Base-by-base conservation (phyloP, 129 eudicot genomes). In the Cynara cardunculus region DNA sequence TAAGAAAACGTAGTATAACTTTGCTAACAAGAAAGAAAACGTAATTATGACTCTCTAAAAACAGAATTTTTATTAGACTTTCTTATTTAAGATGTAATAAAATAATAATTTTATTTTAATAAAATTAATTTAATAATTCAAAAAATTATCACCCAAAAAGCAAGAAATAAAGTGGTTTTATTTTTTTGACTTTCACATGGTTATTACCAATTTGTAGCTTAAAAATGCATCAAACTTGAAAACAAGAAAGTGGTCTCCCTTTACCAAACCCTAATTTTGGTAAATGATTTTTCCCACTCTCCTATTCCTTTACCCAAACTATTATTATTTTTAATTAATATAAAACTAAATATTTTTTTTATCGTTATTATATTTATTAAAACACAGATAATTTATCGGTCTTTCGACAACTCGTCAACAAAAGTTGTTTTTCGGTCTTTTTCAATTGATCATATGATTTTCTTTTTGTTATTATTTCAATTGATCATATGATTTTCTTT, bases 201-300 rank as follows among this genome's bases (percentile, higher is more conserved):
- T 53, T 49, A 74, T 74, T 27, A 49, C 78, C 69, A 26, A 46
- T 74, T 49, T 74, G 78, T 74, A 74, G 69, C 78, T 74, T 74
- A 74, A 53, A 53, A 49, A 74, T 74, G 69, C 78, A 74, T 74
- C 69, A 74, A 74, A 74, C 78, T 74, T 24, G 69, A 74, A 74
- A 32, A 28, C 78, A 74, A 74, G 78, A 74, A 74, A 74, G 78
- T 74, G 78, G 69, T 74, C 78, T 74, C 78, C 18, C 68, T 53
- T 74, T 74, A 74, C 78, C 68, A 26, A 49, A 46, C 78, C 78
- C 78, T 49, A 49, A 49, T 49, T 74, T 74, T 27, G 39, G 78
- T 74, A 69, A 74, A 74, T 49, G 69, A 74, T 74, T 74, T 69
- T 74, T 74, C 49, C 78, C 69, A 74, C 78, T 74, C 69, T 74